Percentiles rank a stretch among this genome's conserved stretches.
Conservation (phyloP, 768 basidiomycete species). For the Gloeophyllum trabeum region DNA sequence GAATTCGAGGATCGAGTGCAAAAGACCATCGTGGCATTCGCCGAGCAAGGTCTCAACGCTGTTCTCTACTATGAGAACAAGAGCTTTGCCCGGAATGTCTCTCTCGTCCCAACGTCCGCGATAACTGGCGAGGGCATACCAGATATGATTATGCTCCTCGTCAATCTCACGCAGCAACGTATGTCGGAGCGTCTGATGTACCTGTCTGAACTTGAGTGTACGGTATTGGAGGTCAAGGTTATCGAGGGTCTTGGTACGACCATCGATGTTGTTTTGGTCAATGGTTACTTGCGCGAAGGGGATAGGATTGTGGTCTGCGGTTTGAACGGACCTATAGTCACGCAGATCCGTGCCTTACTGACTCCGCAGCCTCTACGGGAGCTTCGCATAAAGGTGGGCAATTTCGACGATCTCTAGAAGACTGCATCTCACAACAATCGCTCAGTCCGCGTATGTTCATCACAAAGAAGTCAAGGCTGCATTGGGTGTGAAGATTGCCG, state of each 20-base stretch:
- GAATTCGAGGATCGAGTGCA: slow-evolving; percentile 86
- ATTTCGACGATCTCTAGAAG: slow-evolving; percentile 6
- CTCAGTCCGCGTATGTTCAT: slow-evolving; percentile 88
- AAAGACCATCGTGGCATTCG: slow-evolving; percentile 85
- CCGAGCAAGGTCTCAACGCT: slow-evolving; percentile 96
- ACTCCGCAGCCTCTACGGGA: slow-evolving; percentile 96
- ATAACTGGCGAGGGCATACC: slow-evolving; percentile 97
- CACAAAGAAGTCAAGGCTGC: slow-evolving; percentile 97
- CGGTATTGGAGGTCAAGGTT: slow-evolving; percentile 97
- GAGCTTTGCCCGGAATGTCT: slow-evolving; percentile 87
- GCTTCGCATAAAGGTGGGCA: slow-evolving; percentile 74
- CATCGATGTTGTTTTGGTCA: slow-evolving; percentile 92
- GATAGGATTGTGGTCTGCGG: slow-evolving; percentile 96
- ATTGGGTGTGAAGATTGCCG: slow-evolving; percentile 90
- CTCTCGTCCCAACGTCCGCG: slow-evolving; percentile 94
- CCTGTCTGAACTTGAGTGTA: slow-evolving; percentile 93
- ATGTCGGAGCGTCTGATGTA: slow-evolving; percentile 99
- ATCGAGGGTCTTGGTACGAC: slow-evolving; percentile 97
- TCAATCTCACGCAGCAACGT: slow-evolving; percentile 94
- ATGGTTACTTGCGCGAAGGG: slow-evolving; percentile 84
- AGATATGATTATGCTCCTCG: slow-evolving; percentile 98
- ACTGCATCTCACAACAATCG: slow-evolving; percentile 6
- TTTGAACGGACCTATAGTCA: slow-evolving; percentile 93
- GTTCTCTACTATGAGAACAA: slow-evolving; percentile 97
- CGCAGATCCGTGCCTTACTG: slow-evolving; percentile 85